These are phyloP conservation scores for Chlamydomonas sp. DNA, from an alignment of 139 green algal species.

Conservation along the genomic window DNA sequence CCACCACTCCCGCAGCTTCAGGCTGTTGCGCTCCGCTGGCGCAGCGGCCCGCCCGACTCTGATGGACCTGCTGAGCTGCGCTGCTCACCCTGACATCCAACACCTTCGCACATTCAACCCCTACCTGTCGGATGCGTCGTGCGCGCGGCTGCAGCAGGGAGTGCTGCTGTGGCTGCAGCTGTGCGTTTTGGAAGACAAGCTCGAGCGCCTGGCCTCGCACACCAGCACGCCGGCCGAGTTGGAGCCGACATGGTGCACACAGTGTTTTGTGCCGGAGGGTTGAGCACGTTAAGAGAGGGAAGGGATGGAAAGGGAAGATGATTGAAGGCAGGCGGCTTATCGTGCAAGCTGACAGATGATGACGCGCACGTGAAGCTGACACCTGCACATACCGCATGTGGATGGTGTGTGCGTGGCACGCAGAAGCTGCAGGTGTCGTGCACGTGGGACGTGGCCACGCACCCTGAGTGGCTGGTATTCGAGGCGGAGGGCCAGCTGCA, in stretches of 20 bases:
- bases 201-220: constrained; percentile 28
- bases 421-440: constrained; percentile 36
- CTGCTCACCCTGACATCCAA: not conserved
- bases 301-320: no score
- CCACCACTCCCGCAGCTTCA: constrained; percentile 3
- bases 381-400: no score
- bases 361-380: no score
- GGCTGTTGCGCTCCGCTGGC: constrained; percentile 4
- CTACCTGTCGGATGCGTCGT: not conserved
- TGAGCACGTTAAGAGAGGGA: no score
- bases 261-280: no score
- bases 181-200: constrained; percentile 53
- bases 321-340: no score
- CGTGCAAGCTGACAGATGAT: no score
- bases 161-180: constrained; percentile 47
- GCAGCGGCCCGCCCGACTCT: not conserved
- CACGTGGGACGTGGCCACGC: constrained; percentile 18
- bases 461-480: constrained; percentile 51
- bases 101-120: not conserved
- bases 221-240: no score
- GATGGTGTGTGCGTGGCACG: no score
- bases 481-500: constrained; percentile 51
- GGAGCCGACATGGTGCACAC: no score
- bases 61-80: constrained; percentile 18
- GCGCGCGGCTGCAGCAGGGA: not conserved